These are phyloP conservation scores for Phaeosphaeria sp. DNA, from an alignment of 2,329 filamentous ascomycete species.

Conservation along the genomic window DNA sequence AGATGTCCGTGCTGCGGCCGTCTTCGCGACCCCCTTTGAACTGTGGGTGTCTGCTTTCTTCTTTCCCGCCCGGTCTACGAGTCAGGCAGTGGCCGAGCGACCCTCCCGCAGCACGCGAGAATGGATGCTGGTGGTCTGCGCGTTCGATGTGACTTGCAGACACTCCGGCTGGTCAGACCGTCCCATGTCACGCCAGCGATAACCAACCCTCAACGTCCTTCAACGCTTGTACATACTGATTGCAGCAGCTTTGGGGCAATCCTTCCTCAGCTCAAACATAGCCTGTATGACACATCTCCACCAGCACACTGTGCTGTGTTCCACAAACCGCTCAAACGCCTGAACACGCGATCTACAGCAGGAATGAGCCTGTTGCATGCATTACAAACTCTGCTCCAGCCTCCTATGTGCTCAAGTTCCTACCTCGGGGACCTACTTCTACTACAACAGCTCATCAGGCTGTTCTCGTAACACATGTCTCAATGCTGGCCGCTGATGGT, in stretches of 20 bases:
- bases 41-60: conserved; percentile 9
- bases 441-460: conserved; percentile 5
- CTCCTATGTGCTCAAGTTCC: conserved; percentile 8
- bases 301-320: conserved; percentile 9
- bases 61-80: conserved; percentile 4
- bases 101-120: conserved; percentile 4
- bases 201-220: neutral
- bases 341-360: neutral
- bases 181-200: conserved; percentile 8
- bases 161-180: neutral
- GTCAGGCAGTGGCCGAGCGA: conserved; percentile 1
- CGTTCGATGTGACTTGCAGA: conserved; percentile 6
- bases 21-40: conserved; percentile 14
- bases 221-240: conserved; percentile 1
- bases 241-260: neutral
- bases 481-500: conserved; percentile 12
- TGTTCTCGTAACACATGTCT: conserved; percentile 14
- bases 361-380: conserved; percentile 9
- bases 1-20: conserved; percentile 15
- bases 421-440: neutral
- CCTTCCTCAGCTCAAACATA: neutral
- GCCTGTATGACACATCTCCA: conserved; percentile 3
- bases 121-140: conserved; percentile 6
- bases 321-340: conserved; percentile 1
- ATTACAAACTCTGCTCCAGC: conserved; percentile 4